phyloP scores from a whole-genome alignment of 176 grass and related monocot species.

The Otatea glauca region DNA sequence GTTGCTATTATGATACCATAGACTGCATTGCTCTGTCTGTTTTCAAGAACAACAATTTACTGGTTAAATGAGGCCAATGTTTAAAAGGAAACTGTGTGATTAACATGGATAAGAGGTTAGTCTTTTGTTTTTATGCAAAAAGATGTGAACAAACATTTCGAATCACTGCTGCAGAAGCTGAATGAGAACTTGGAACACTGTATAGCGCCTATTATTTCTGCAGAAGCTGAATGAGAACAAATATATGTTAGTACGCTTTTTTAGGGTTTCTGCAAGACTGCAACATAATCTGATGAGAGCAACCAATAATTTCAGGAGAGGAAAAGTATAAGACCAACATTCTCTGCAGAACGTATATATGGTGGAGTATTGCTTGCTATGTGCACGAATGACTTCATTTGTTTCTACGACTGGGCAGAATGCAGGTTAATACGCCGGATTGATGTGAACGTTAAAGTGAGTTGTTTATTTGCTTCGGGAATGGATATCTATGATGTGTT shows the following conservation, averaged over 20 bases:
- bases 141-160: background rate
- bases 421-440: conserved; percentile 83
- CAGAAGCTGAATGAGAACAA: background rate
- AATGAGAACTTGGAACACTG: background rate
- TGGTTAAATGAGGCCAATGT: background rate
- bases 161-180: background rate
- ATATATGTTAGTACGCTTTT: background rate
- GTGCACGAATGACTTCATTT: conserved; percentile 95
- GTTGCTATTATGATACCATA: background rate
- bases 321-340: conserved; percentile 74
- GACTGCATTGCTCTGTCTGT: background rate
- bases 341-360: conserved; percentile 69
- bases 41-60: conserved; percentile 14
- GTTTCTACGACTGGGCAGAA: conserved; percentile 90
- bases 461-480: conserved; percentile 24
- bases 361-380: conserved; percentile 78
- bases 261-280: background rate
- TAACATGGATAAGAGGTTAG: background rate
- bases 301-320: conserved; percentile 68
- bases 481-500: background rate
- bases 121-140: background rate
- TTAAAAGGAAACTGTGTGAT: background rate
- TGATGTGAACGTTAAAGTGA: conserved; percentile 82
- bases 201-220: background rate
- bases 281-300: background rate